Conservation (phyloP, 257 asterid genomes). For the Solanum peruvianum region DNA sequence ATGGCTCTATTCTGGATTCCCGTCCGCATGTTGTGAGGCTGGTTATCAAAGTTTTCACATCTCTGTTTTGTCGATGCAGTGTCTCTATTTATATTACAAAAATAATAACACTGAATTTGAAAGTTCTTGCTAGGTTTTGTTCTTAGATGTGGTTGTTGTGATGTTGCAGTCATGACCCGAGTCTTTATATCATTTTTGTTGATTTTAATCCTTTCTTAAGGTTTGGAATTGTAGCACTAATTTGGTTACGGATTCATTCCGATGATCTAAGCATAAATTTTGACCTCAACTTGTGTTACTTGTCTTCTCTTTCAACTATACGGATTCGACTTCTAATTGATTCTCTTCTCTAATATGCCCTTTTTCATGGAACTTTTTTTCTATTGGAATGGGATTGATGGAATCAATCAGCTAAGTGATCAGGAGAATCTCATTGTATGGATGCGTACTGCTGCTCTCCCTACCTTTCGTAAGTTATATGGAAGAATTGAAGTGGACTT, state of each 20-base stretch:
- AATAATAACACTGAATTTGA: not conserved
- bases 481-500: constrained; percentile 69
- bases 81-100: not conserved
- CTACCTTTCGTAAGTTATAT: constrained; percentile 57
- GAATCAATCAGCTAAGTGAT: constrained; percentile 43
- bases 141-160: not conserved
- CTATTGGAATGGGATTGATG: constrained; percentile 5
- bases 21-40: not conserved
- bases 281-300: not conserved
- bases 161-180: not conserved
- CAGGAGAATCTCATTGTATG: constrained; percentile 78
- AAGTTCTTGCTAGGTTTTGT: not conserved
- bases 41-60: not conserved
- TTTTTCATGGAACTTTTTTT: not conserved
- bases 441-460: constrained; percentile 79
- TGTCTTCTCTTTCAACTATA: not conserved
- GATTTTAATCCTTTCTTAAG: not conserved
- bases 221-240: not conserved
- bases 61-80: not conserved
- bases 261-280: not conserved
- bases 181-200: not conserved
- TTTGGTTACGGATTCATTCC: not conserved
- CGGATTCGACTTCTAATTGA: not conserved
- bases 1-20: not conserved
- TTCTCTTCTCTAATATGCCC: not conserved